Conservation (phyloP, 345 rosid species). For the Eucalyptus tenuipes region DNA sequence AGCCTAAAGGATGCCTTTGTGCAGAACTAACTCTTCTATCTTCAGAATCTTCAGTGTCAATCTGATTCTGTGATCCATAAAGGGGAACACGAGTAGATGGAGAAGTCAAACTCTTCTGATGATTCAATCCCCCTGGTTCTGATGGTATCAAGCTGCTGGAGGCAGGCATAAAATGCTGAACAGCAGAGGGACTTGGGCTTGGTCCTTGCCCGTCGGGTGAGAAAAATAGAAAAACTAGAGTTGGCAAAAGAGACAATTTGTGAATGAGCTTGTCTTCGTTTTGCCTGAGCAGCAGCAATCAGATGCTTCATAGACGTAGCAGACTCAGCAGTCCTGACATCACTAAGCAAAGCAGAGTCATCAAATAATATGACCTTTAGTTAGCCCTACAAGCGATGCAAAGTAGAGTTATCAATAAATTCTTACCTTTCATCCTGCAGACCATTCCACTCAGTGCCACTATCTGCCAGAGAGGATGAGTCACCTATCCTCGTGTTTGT, state of each 20-base stretch:
- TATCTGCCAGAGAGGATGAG: conserved; percentile 16
- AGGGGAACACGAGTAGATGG: conserved; percentile 36
- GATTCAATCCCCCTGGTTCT: conserved; percentile 28
- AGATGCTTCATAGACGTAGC: conserved; percentile 65
- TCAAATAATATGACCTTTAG: neutral
- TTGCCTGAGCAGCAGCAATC: conserved; percentile 93
- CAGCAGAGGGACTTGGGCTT: conserved; percentile 40
- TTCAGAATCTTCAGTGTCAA: conserved; percentile 48
- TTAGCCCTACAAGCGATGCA: neutral
- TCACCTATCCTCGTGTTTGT: conserved; percentile 20
- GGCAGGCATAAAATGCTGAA: conserved; percentile 35
- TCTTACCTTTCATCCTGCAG: conserved; percentile 28
- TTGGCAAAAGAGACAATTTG: conserved; percentile 35
- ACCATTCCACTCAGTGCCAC: conserved; percentile 19
- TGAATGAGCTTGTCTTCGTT: conserved; percentile 66
- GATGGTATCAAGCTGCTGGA: conserved; percentile 15
- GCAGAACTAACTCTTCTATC: conserved; percentile 59
- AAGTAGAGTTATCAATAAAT: neutral
- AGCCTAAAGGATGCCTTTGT: conserved; percentile 43
- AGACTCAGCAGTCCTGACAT: conserved; percentile 51
- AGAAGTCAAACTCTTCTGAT: conserved; percentile 18
- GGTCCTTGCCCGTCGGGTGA: conserved; percentile 22
- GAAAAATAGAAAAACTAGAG: conserved; percentile 16
- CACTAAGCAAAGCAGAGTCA: neutral
- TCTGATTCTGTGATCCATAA: conserved; percentile 17